phyloP scores from a whole-genome alignment of 2,329 filamentous ascomycete genomes.

The Endoconidiophora laricicola region DNA sequence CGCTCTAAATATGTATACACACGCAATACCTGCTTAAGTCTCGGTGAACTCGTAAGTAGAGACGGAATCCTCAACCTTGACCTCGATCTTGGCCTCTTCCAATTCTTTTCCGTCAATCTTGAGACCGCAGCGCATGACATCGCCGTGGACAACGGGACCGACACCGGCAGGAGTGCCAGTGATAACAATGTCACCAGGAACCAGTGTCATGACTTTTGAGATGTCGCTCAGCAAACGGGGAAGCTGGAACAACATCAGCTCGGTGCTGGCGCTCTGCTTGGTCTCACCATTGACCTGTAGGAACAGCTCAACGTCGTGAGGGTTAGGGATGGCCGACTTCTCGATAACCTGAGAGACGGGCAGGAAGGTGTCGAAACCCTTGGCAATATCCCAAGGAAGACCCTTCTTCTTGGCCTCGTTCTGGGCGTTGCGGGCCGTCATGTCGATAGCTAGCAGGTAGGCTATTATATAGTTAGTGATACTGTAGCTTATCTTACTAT shows the following conservation, averaged over 20 bases:
- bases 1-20: not conserved
- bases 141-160: slow-evolving; percentile 66
- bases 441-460: slow-evolving; percentile 86
- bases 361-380: slow-evolving; percentile 95
- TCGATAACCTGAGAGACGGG: slow-evolving; percentile 69
- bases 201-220: slow-evolving; percentile 83
- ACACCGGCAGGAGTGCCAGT: slow-evolving; percentile 98
- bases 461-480: slow-evolving; percentile 27
- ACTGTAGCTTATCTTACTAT: no score
- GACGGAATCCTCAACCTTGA: slow-evolving; percentile 63
- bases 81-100: slow-evolving; percentile 69
- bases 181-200: slow-evolving; percentile 80
- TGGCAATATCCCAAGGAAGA: slow-evolving; percentile 87
- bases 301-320: slow-evolving; percentile 75
- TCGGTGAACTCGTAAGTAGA: slow-evolving; percentile 62
- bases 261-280: slow-evolving; percentile 75
- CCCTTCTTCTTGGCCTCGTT: slow-evolving; percentile 96
- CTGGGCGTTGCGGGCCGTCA: slow-evolving; percentile 91
- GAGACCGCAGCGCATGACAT: slow-evolving; percentile 73
- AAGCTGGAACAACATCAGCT: slow-evolving; percentile 84
- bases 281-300: slow-evolving; percentile 66
- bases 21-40: slow-evolving; percentile 31
- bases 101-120: slow-evolving; percentile 67
- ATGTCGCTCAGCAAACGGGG: slow-evolving; percentile 80
- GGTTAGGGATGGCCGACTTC: slow-evolving; percentile 66